Evolutionary conservation across 75 land plant species (phyloP), one percentile per base, ranked within the genome.

Genomic region (Pinus tabuliformis): DNA sequence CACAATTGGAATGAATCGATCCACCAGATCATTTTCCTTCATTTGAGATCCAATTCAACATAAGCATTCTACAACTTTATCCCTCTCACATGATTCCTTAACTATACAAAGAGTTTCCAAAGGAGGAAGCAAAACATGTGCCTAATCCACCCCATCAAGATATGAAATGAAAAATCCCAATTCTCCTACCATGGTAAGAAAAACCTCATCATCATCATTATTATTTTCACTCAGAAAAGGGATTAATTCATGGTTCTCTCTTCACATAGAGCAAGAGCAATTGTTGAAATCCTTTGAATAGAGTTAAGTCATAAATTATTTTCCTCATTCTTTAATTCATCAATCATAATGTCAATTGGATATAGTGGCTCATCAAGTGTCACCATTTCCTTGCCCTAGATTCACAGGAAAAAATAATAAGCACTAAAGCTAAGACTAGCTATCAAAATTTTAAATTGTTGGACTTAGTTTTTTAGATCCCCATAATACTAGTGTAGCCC

Each of bases 101-200:
- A 95, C 98, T 4, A 96, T 89, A 80, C 96, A 93, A 62, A 93
- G 87, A 14, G 96, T 93, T 81, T 95, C 98, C 75, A 95, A 59
- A 57, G 97, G 98, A 18, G 97, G 94, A 28, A 95, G 82, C 82
- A 95, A 71, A 63, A 95, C 98, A 83, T 95, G 86, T n/a, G 98
- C 98, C 84, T 86, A 76, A 21, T 93, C 96, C 45, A 91, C 92
- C 12, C 98, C 98, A 11, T 96, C 98, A 77, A 95, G 96, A 84
- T 93, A 93, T 9, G 97, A 96, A 76, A 95, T 93, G 62, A 95
- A 95, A 5, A 91, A 92, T 6, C 97, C 96, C 81, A 95, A 84
- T 80, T 95, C 98, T 61, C 93, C 97, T 8, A 94, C 98, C 98
- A 95, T 95, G 5, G 98, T 92, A 77, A 93, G 91, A 66, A 95